Percentiles rank a stretch among this genome's conserved stretches.
These are phyloP conservation scores for Cladosporium oxysporum DNA, from an alignment of 2,329 filamentous ascomycete genomes.

Conservation along the genomic window DNA sequence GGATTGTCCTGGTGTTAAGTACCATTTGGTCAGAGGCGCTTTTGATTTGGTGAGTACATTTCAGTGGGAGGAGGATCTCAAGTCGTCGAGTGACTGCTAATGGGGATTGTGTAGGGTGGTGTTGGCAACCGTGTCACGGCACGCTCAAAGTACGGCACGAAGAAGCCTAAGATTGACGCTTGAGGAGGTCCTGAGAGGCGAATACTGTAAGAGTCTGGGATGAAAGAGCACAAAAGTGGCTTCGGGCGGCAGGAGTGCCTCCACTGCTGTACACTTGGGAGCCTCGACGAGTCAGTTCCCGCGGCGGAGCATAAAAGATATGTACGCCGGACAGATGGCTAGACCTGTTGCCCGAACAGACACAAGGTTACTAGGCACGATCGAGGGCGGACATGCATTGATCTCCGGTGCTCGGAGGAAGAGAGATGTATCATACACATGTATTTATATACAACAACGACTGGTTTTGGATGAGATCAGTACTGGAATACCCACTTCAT, in stretches of 20 bases:
- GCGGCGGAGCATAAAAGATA: background rate
- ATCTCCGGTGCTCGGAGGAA: background rate
- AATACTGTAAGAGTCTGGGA: background rate
- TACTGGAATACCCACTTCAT: background rate
- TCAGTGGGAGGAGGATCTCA: background rate
- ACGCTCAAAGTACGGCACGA: conserved; percentile 95
- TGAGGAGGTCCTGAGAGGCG: background rate
- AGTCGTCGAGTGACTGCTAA: background rate
- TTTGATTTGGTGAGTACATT: conserved; percentile 77
- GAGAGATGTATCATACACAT: conserved; percentile 6
- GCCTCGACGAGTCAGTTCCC: no score
- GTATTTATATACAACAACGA: conserved; percentile 5
- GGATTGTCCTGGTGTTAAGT: conserved; percentile 98
- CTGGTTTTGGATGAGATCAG: background rate
- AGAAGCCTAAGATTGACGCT: conserved; percentile 86
- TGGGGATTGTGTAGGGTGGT: conserved; percentile 67
- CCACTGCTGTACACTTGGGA: background rate
- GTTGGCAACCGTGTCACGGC: conserved; percentile 81
- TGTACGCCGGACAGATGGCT: background rate
- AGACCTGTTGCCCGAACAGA: background rate
- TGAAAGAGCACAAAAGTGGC: background rate
- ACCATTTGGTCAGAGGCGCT: conserved; percentile 87
- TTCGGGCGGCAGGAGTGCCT: background rate
- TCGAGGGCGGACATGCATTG: background rate
- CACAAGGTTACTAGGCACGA: background rate